Evolutionary conservation across 225 moss, liverwort and hornwort genomes (phyloP).

Genomic region (Physcomitrium patens): DNA sequence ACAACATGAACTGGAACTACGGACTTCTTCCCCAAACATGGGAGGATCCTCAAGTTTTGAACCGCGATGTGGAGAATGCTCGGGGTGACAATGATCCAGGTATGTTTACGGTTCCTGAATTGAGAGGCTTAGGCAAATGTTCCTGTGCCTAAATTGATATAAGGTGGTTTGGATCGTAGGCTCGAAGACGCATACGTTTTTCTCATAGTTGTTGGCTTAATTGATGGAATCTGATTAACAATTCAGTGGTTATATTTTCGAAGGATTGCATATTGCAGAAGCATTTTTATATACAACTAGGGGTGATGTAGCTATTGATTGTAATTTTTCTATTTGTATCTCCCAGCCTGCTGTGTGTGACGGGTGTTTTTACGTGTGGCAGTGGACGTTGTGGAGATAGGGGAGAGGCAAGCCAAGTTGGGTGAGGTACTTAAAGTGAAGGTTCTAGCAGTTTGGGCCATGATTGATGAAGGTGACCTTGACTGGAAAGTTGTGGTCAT

Average conservation of each 20-base stretch:
- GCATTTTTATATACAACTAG: not conserved
- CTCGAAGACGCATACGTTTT: too few relatives aligned
- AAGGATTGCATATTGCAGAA: not conserved
- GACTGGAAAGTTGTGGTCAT: slow-evolving; percentile 98
- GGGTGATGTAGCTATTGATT: not conserved
- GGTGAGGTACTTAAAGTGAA: slow-evolving; percentile 96
- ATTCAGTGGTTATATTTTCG: too few relatives aligned
- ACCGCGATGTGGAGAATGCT: slow-evolving; percentile 69
- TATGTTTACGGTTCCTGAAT: slow-evolving; percentile 1
- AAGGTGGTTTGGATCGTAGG: too few relatives aligned
- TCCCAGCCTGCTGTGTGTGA: slow-evolving; percentile 12
- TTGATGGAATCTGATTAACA: too few relatives aligned
- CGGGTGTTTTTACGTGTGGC: slow-evolving; percentile 13
- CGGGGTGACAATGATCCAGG: slow-evolving; percentile 85
- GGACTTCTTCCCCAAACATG: slow-evolving; percentile 89
- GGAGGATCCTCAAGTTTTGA: slow-evolving; percentile 77
- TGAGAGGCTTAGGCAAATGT: too few relatives aligned
- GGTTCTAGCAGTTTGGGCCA: slow-evolving; percentile 84
- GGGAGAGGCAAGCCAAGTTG: slow-evolving; percentile 75
- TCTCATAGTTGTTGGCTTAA: too few relatives aligned
- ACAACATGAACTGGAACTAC: slow-evolving; percentile 86
- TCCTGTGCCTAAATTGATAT: too few relatives aligned
- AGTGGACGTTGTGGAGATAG: slow-evolving; percentile 99
- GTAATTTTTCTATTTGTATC: not conserved
- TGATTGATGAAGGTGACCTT: slow-evolving; percentile 92